Base-by-base conservation (phyloP, 2,329 filamentous ascomycete genomes). In the Alternaria viburni region DNA sequence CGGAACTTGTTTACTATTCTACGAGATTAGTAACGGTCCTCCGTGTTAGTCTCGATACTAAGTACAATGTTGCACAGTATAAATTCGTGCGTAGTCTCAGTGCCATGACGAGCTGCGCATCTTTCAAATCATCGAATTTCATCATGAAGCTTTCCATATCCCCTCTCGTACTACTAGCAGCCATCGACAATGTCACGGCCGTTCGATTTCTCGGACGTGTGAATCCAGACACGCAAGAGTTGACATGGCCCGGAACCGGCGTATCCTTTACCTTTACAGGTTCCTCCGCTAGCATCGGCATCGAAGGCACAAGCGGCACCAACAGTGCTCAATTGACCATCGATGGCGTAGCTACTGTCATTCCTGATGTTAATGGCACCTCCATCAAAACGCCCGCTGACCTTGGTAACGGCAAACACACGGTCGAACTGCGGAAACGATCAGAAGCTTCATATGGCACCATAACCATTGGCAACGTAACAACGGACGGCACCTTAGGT, bases 231-330 rank as follows among this genome's bases (percentile, higher is more conserved):
- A 83, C 81, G 7, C 78, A 77, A 49, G 78, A 83, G 67, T 72
- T 83, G 19, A 83, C 80, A n/a, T 83, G 82, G 82, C 80, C 82
- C 0, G 80, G 79, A 45, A 82, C 81, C 1, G 82, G 82, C 15
- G 71, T 84, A 3, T 73, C 77, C 0, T 83, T 83, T 59, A 75
- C 73, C 1, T 83, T 83, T 64, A 78, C 70, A 11, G 81, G 82
- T 46, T 80, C 79, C 5, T 74, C 77, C 1, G 82, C 81, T 11
- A 77, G 70, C 36, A 79, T 84, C 26, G 64, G 51, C 64, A 56
- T 74, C 10, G 65, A 81, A 28, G 67, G 71, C 2, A 68, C 77
- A 7, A 68, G 72, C 8, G 81, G 81, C 45, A 69, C 69, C 36
- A 78, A 77, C 62, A 79, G 76, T 63, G 70, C 76, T 19, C 73